Conservation (phyloP, 495 filamentous ascomycete genomes). For the Trichoderma reesei region DNA sequence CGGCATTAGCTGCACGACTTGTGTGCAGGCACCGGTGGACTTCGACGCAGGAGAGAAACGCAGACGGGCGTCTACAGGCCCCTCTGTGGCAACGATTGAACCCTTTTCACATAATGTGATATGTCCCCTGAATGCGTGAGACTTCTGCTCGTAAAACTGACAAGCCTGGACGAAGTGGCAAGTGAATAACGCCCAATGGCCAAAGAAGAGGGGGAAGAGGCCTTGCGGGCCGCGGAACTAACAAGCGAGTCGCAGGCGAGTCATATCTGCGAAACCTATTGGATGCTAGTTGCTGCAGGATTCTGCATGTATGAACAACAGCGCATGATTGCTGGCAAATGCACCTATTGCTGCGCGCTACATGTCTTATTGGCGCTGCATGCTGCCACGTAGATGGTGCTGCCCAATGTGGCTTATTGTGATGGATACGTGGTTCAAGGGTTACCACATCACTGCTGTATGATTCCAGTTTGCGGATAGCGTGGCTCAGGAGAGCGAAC, state of each 20-base stretch:
- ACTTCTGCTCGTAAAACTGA: too few relatives aligned
- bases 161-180: too few relatives aligned
- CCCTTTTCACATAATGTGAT: too few relatives aligned
- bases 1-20: too few relatives aligned
- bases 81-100: too few relatives aligned
- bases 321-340: background rate
- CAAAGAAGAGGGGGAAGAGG: background rate
- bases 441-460: background rate
- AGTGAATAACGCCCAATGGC: background rate
- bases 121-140: too few relatives aligned
- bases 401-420: background rate
- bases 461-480: background rate
- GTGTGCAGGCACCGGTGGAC: too few relatives aligned
- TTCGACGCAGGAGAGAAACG: too few relatives aligned
- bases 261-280: background rate
- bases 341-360: conserved; percentile 3
- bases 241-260: background rate
- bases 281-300: background rate
- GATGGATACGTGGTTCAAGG: background rate
- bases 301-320: conserved; percentile 2
- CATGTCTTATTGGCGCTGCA: background rate
- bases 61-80: too few relatives aligned
- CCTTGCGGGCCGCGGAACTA: background rate
- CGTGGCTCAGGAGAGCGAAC: background rate
- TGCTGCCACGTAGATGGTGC: background rate